These are phyloP conservation scores for Xylaria flabelliformis DNA, from an alignment of 495 filamentous ascomycete species.

Conservation along the genomic window DNA sequence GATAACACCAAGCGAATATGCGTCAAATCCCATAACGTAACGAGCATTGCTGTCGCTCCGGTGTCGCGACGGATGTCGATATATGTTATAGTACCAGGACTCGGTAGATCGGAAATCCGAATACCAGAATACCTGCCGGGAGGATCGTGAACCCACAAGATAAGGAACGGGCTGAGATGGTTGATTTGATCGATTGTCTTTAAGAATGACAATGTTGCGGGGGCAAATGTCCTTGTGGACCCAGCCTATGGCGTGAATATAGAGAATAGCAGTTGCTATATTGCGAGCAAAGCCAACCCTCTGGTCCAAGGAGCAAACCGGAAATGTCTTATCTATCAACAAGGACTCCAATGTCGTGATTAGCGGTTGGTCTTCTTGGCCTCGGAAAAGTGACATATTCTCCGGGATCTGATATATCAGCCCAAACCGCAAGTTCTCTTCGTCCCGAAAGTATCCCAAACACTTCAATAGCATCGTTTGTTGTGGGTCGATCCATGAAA, in stretches of 20 bases:
- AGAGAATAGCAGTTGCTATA: background rate
- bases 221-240: background rate
- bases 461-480: background rate
- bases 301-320: background rate
- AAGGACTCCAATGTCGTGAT: background rate
- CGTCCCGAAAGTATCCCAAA: background rate
- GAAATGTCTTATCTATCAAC: background rate
- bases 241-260: background rate
- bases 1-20: background rate
- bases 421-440: background rate
- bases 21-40: background rate
- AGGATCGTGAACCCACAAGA: background rate
- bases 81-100: background rate
- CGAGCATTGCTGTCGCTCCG: background rate
- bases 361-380: background rate
- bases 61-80: background rate
- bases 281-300: background rate
- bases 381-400: background rate
- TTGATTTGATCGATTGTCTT: background rate
- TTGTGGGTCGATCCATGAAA: background rate
- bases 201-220: background rate
- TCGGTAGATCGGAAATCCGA: background rate
- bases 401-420: background rate
- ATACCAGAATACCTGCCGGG: background rate
- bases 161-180: background rate